Evolutionary conservation across 352 stramenopile species (phyloP), one percentile per base, ranked within the genome.

Genomic region (Pythium aquatile): DNA sequence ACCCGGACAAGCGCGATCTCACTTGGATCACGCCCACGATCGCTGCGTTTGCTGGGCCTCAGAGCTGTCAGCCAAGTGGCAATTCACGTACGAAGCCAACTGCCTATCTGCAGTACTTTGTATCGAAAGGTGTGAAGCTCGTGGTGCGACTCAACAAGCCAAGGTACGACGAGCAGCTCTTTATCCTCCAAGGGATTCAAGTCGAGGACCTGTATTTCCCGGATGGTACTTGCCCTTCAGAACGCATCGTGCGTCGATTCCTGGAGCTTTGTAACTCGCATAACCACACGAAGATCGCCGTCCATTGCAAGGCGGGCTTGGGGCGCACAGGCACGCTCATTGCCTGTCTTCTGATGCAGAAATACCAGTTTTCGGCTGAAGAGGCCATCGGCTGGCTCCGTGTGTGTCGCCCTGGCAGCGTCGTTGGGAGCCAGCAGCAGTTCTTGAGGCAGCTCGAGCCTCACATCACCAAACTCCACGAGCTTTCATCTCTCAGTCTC

Each of bases 231-330:
- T 90, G 83, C 61, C 95, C 96, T 5, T 70, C 89, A 5, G 79
- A 91, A 42, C 55, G 46, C 1, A 87, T 97, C 33, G 65, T 98
- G 5, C 32, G 76, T 17, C 55, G 66, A 16, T 96, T 98, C 10
- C 54, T 98, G 11, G 16, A 42, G 4, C 60, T 77, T 30, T 92
- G 90, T 61, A 87, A 96, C 61, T 29, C 11, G 17, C 54, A 53
- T 4, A 42, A 63, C 9, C 32, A 57, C 6, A 80, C 85, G 32
- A 91, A 89, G 33, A 84, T 98, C 61, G 96, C 93, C 1, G 90
- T 99, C 30, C 96, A 99, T 75, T 99, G 96, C 74, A 98, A 98
- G 75, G 96, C 96, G 3, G 96, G 96, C 0, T 73, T 99, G 4
- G 96, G 94, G 17, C 76, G 96, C 40, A 98, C 96, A 0, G 96